Conservation (phyloP, 805 yeast genomes). For the Yarrowia alimentaria region DNA sequence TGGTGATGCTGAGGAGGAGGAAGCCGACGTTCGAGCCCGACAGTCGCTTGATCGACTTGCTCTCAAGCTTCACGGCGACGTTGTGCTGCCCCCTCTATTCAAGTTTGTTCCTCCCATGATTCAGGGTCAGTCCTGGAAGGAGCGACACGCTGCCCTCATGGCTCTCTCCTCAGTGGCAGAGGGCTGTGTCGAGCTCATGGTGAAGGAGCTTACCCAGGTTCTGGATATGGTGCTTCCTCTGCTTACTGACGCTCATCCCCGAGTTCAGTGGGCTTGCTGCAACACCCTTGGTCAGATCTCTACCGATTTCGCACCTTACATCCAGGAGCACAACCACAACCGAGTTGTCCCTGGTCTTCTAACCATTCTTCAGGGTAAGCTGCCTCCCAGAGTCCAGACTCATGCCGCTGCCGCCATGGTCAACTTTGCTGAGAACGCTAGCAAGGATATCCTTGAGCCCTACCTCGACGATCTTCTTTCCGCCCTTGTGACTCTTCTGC, state of each 20-base stretch:
- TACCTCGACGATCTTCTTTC: slow-evolving; percentile 77
- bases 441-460: slow-evolving; percentile 86
- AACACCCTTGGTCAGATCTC: slow-evolving; percentile 96
- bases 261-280: slow-evolving; percentile 97
- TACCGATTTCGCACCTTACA: slow-evolving; percentile 88
- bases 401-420: slow-evolving; percentile 99
- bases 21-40: slow-evolving; percentile 86
- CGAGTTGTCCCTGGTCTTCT: slow-evolving; percentile 84
- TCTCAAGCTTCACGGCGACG: slow-evolving; percentile 75
- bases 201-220: slow-evolving; percentile 74
- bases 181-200: slow-evolving; percentile 89
- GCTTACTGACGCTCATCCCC: slow-evolving; percentile 80
- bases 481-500: slow-evolving; percentile 70
- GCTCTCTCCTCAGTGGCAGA: slow-evolving; percentile 96
- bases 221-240: slow-evolving; percentile 82
- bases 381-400: slow-evolving; percentile 85
- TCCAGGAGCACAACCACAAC: slow-evolving; percentile 78
- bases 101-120: slow-evolving; percentile 83
- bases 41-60: slow-evolving; percentile 92
- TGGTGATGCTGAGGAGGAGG: slow-evolving; percentile 78
- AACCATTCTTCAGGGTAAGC: slow-evolving; percentile 66
- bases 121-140: slow-evolving; percentile 83
- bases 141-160: slow-evolving; percentile 95
- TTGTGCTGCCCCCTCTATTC: slow-evolving; percentile 81
- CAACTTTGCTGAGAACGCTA: slow-evolving; percentile 89